A percentile compares a stretch with the other conserved stretches of the same genome.
Conservation (phyloP, 176 grass and related monocot species). For the Cenchrus americanus region DNA sequence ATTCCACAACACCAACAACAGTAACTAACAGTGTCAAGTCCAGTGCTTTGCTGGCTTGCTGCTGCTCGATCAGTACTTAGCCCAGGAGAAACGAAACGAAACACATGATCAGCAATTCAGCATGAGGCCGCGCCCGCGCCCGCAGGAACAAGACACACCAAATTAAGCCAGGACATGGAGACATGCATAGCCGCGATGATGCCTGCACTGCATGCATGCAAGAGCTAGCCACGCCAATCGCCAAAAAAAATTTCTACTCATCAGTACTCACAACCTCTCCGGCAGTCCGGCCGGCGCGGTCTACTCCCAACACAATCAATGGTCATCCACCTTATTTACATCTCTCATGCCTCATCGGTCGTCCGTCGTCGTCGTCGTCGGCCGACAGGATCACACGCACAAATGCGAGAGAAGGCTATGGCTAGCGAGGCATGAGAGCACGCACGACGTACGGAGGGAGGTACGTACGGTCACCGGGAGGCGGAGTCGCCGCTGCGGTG, state of each 20-base stretch:
- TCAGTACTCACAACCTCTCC: no score
- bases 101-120: no score
- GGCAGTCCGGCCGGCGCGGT: no score
- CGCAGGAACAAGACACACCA: no score
- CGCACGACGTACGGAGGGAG: no score
- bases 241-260: constrained; percentile 32
- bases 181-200: constrained; percentile 4
- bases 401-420: not conserved
- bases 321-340: constrained; percentile 51
- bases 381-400: not conserved
- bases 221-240: not conserved
- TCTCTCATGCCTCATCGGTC: not conserved
- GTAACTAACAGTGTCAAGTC: not conserved
- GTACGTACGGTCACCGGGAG: constrained; percentile 35
- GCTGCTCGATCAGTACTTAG: no score
- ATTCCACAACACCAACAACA: not conserved
- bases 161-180: not conserved
- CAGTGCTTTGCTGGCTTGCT: no score
- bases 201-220: not conserved
- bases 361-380: not conserved
- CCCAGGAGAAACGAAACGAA: no score
- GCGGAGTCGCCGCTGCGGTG: constrained; percentile 67
- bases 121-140: no score
- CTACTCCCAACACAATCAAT: constrained; percentile 1
- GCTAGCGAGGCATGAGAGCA: no score